Evolutionary conservation across 805 yeast genomes (phyloP).

Genomic region (Alloascoidea africana): DNA sequence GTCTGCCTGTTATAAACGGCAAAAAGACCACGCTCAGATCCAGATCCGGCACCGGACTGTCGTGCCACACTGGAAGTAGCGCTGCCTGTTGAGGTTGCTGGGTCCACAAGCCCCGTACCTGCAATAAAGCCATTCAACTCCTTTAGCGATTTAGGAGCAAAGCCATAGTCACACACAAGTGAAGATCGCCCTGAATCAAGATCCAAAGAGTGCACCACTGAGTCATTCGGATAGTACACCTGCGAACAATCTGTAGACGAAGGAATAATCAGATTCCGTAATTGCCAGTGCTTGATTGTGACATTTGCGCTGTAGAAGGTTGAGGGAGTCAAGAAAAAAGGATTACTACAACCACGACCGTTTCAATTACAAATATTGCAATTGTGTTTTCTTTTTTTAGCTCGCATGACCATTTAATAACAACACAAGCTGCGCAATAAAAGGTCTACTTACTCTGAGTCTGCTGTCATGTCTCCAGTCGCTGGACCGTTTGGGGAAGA

Average conservation of each 20-base stretch:
- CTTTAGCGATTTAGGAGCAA: conserved; percentile 46
- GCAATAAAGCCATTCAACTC: conserved; percentile 32
- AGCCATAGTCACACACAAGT: conserved; percentile 30
- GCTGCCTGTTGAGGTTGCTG: conserved; percentile 15
- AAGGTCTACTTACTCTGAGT: too few relatives aligned
- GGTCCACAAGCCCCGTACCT: conserved; percentile 25
- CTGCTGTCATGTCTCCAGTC: too few relatives aligned
- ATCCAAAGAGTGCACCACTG: conserved; percentile 27
- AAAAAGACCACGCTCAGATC: conserved; percentile 42
- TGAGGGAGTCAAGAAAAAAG: neutral
- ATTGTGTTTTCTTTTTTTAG: too few relatives aligned
- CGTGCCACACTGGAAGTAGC: neutral
- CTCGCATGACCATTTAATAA: too few relatives aligned
- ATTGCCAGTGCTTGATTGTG: conserved; percentile 39
- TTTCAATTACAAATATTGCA: too few relatives aligned
- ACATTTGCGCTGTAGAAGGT: neutral
- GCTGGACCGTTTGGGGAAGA: too few relatives aligned
- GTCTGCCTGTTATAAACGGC: conserved; percentile 33
- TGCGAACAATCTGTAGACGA: conserved; percentile 20
- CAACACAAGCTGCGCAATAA: too few relatives aligned
- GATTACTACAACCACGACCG: too few relatives aligned
- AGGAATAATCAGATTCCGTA: conserved; percentile 39
- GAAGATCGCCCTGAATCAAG: conserved; percentile 16
- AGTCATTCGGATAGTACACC: conserved; percentile 37
- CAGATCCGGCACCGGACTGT: conserved; percentile 14